Conservation (phyloP, 176 grass and related monocot species). For the Elymus sibiricus region DNA sequence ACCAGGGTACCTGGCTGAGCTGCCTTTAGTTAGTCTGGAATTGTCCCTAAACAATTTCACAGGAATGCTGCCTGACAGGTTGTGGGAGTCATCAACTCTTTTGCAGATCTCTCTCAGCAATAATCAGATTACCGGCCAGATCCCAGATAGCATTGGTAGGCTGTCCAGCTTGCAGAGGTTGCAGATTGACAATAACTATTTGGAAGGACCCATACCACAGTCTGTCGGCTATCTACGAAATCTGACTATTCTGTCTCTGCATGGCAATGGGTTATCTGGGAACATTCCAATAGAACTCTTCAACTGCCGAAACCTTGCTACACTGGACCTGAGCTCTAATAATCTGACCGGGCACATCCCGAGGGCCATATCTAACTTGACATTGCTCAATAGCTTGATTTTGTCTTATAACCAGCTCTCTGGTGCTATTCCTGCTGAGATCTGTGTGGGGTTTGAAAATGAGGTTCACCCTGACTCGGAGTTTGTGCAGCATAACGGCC, state of each 20-base stretch:
- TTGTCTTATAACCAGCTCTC: constrained; percentile 78
- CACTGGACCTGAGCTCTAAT: constrained; percentile 77
- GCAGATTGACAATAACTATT: constrained; percentile 71
- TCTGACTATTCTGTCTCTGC: constrained; percentile 78
- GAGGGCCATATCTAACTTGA: constrained; percentile 63
- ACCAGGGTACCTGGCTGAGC: constrained; percentile 66
- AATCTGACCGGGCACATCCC: constrained; percentile 73
- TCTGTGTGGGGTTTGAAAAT: constrained; percentile 74
- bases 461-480: constrained; percentile 75
- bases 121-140: constrained; percentile 66
- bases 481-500: constrained; percentile 89
- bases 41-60: constrained; percentile 80
- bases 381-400: constrained; percentile 79
- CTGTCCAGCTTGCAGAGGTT: constrained; percentile 66
- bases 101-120: constrained; percentile 67
- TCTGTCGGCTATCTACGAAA: constrained; percentile 71
- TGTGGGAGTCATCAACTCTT: constrained; percentile 75
- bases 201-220: constrained; percentile 66
- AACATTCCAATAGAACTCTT: constrained; percentile 83
- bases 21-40: constrained; percentile 76
- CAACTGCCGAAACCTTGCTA: constrained; percentile 75
- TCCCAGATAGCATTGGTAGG: constrained; percentile 61
- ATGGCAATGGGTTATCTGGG: constrained; percentile 77
- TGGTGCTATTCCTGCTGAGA: constrained; percentile 66
- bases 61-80: constrained; percentile 53